A percentile compares a stretch with the other conserved stretches of the same genome.
These are phyloP conservation scores for Rhododendron vialii DNA, from an alignment of 148 eudicot genomes.

Conservation along the genomic window DNA sequence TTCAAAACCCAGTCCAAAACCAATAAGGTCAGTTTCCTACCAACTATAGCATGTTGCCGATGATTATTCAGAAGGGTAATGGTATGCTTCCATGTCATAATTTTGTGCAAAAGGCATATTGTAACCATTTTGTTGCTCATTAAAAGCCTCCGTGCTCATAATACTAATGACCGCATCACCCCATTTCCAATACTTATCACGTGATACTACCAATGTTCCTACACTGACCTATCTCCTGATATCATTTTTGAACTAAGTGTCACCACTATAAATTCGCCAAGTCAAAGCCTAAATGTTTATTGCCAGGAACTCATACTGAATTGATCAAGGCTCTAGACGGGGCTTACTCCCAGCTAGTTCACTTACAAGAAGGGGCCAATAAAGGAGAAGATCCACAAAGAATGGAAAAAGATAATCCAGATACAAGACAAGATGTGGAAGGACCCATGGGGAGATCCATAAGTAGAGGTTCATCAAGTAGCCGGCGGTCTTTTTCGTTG, in stretches of 20 bases:
- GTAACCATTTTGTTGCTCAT: neutral
- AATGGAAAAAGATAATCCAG: slow-evolving; percentile 19
- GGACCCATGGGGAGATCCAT: slow-evolving; percentile 48
- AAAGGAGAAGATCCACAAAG: slow-evolving; percentile 23
- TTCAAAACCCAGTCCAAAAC: neutral
- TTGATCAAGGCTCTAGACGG: slow-evolving; percentile 60
- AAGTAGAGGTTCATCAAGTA: slow-evolving; percentile 55
- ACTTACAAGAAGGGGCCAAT: slow-evolving; percentile 57
- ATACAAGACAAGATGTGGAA: slow-evolving; percentile 19
- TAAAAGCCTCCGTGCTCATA: neutral
- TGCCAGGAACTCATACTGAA: slow-evolving; percentile 61
- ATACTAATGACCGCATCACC: neutral
- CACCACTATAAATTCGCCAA: neutral
- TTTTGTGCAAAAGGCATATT: neutral
- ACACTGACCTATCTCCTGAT: neutral
- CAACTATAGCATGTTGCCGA: neutral
- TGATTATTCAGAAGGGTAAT: neutral
- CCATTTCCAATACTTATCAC: neutral
- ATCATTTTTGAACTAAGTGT: neutral
- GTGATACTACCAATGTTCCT: neutral
- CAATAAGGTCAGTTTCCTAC: neutral
- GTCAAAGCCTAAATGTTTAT: slow-evolving; percentile 6
- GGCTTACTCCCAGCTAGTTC: slow-evolving; percentile 67
- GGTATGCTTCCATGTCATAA: neutral
- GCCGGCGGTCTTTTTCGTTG: slow-evolving; percentile 33